Evolutionary conservation across 306 rosid species (phyloP).

Genomic region (Astragalus glycyphyllos): DNA sequence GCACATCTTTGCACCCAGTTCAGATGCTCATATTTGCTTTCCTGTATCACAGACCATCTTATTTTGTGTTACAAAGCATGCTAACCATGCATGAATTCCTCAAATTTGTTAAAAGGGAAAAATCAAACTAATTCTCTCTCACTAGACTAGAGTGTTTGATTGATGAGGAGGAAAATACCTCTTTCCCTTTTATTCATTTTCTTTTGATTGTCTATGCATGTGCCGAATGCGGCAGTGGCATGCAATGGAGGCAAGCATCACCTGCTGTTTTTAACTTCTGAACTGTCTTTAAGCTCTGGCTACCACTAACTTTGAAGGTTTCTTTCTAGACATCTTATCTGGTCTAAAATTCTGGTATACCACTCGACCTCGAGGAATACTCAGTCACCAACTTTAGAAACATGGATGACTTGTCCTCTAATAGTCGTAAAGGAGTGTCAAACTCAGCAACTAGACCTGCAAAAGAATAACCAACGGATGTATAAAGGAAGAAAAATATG

Average conservation of each 20-base stretch:
- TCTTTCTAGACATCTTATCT: conserved; percentile 47
- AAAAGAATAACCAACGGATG: conserved; percentile 17
- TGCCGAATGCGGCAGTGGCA: conserved; percentile 55
- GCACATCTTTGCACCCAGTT: conserved; percentile 50
- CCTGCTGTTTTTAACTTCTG: conserved; percentile 38
- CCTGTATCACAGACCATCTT: conserved; percentile 50
- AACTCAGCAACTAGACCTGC: conserved; percentile 89
- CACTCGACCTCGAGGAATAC: conserved; percentile 87
- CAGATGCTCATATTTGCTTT: conserved; percentile 45
- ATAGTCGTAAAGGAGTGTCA: conserved; percentile 74
- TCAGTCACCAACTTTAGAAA: conserved; percentile 90
- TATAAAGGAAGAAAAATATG: not conserved
- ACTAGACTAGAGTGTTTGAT: conserved; percentile 41
- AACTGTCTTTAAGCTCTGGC: conserved; percentile 48
- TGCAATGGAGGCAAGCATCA: conserved; percentile 49
- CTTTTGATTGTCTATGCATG: conserved; percentile 38
- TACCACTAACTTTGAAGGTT: conserved; percentile 39
- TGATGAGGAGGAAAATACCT: conserved; percentile 38
- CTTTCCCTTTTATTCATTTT: conserved; percentile 30
- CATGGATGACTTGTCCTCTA: conserved; percentile 95
- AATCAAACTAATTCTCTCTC: conserved; percentile 46
- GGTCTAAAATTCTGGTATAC: conserved; percentile 70
- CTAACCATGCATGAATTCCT: conserved; percentile 56
- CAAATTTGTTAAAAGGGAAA: conserved; percentile 46
- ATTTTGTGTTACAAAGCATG: conserved; percentile 50